Evolutionary conservation across 2,329 filamentous ascomycete genomes (phyloP).

Genomic region (Leptographium radiaticola): DNA sequence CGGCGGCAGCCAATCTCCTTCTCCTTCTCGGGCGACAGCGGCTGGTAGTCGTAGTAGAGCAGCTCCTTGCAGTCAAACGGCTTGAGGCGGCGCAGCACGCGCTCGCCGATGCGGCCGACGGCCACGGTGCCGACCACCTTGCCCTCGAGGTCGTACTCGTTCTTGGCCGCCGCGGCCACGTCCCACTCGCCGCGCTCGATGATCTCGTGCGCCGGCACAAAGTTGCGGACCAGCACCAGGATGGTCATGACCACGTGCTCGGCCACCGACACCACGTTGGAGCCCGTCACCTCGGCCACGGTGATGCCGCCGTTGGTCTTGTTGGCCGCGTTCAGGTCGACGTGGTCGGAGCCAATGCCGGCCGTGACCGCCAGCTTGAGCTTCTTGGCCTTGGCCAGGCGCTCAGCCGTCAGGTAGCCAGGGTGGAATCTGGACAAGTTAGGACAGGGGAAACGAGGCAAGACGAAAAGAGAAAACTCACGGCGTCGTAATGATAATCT

Average conservation of each 20-base stretch:
- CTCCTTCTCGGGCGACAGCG: slow-evolving; percentile 71
- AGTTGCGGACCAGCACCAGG: slow-evolving; percentile 91
- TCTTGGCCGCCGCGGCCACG: slow-evolving; percentile 91
- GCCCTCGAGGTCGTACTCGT: slow-evolving; percentile 93
- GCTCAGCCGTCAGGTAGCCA: slow-evolving; percentile 92
- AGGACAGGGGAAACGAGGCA: not conserved
- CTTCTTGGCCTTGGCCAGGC: slow-evolving; percentile 95
- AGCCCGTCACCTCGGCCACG: slow-evolving; percentile 94
- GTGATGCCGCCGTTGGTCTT: slow-evolving; percentile 96
- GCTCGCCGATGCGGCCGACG: slow-evolving; percentile 95
- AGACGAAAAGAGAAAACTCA: slow-evolving; percentile 27
- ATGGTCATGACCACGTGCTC: slow-evolving; percentile 99
- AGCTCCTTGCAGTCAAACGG: slow-evolving; percentile 99
- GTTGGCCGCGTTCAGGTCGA: slow-evolving; percentile 94
- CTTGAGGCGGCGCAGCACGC: slow-evolving; percentile 90
- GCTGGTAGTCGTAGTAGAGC: slow-evolving; percentile 99
- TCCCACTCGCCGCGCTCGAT: slow-evolving; percentile 85
- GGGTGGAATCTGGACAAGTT: slow-evolving; percentile 67
- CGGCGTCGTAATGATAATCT: slow-evolving; percentile 99
- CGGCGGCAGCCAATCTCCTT: slow-evolving; percentile 90
- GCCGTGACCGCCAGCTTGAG: slow-evolving; percentile 95
- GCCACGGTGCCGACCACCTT: slow-evolving; percentile 98
- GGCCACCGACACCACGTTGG: slow-evolving; percentile 95
- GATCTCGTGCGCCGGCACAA: slow-evolving; percentile 92
- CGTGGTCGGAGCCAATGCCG: slow-evolving; percentile 96